Conservation (phyloP, 192 early-diverging fungal species). For the Entomortierella lignicola region DNA sequence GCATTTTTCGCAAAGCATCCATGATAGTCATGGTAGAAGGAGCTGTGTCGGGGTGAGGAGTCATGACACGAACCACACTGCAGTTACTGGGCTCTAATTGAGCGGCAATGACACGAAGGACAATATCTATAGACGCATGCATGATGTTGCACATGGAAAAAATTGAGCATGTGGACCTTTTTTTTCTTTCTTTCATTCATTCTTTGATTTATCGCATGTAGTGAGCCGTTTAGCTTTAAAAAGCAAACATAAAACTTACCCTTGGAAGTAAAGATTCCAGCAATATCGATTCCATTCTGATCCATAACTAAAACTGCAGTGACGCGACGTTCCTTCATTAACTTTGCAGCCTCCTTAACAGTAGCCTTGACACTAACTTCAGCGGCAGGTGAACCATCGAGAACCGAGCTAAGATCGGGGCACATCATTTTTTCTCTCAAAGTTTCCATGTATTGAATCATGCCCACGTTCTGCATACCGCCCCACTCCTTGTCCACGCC, state of each 20-base stretch:
- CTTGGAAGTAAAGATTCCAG: slow-evolving; percentile 94
- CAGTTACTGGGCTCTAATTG: slow-evolving; percentile 89
- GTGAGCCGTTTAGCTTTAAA: background rate
- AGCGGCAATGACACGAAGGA: slow-evolving; percentile 89
- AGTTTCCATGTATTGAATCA: slow-evolving; percentile 78
- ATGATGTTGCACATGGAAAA: background rate
- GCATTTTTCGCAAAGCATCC: slow-evolving; percentile 87
- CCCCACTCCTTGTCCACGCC: slow-evolving; percentile 87
- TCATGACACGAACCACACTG: slow-evolving; percentile 97
- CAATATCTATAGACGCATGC: slow-evolving; percentile 70
- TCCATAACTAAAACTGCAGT: slow-evolving; percentile 84
- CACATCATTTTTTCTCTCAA: slow-evolving; percentile 90
- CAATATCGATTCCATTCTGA: slow-evolving; percentile 69
- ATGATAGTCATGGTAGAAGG: slow-evolving; percentile 77
- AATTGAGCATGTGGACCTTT: background rate
- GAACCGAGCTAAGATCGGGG: slow-evolving; percentile 88
- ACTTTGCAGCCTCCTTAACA: slow-evolving; percentile 77
- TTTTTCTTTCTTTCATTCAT: background rate
- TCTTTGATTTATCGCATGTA: too few relatives aligned
- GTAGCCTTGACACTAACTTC: slow-evolving; percentile 73
- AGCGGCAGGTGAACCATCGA: slow-evolving; percentile 73
- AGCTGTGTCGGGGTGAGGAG: slow-evolving; percentile 87
- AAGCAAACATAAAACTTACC: slow-evolving; percentile 14
- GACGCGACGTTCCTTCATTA: slow-evolving; percentile 79
- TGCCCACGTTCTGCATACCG: slow-evolving; percentile 71